Percentiles rank a stretch among this genome's conserved stretches.
phyloP scores from a whole-genome alignment of 1,139 yeast species.

The Magnusiomyces paraingens region DNA sequence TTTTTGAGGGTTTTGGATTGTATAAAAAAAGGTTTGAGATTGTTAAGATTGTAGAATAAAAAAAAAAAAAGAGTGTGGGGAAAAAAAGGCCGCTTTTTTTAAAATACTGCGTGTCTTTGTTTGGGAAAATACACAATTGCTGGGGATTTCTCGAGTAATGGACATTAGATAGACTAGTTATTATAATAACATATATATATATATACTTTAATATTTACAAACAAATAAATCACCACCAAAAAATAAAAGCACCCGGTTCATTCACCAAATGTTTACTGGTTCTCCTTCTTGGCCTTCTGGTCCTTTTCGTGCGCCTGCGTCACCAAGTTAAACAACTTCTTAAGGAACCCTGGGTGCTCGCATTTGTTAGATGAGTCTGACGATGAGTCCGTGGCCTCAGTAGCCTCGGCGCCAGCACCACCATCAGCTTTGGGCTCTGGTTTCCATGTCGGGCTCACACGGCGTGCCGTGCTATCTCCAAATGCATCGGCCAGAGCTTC shows the following conservation, averaged over 20 bases:
- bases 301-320: slow-evolving; percentile 22
- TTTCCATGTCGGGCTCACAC: slow-evolving; percentile 49
- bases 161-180: too few relatives aligned
- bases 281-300: slow-evolving; percentile 13
- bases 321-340: slow-evolving; percentile 27
- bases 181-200: too few relatives aligned
- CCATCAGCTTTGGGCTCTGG: slow-evolving; percentile 6
- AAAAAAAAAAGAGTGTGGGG: background rate
- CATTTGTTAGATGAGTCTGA: slow-evolving; percentile 3
- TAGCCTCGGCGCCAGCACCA: background rate
- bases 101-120: too few relatives aligned
- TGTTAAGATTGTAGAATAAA: too few relatives aligned
- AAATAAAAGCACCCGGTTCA: too few relatives aligned
- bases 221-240: too few relatives aligned
- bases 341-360: slow-evolving; percentile 21
- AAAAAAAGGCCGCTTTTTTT: background rate
- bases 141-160: too few relatives aligned
- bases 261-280: background rate
- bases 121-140: too few relatives aligned
- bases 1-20: too few relatives aligned
- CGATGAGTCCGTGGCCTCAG: background rate
- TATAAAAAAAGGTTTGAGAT: too few relatives aligned
- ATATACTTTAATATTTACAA: too few relatives aligned
- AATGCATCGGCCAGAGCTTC: slow-evolving; percentile 93
- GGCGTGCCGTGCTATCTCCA: slow-evolving; percentile 70